Conservation (phyloP, 805 yeast species). For the Candida pseudofarinosa region DNA sequence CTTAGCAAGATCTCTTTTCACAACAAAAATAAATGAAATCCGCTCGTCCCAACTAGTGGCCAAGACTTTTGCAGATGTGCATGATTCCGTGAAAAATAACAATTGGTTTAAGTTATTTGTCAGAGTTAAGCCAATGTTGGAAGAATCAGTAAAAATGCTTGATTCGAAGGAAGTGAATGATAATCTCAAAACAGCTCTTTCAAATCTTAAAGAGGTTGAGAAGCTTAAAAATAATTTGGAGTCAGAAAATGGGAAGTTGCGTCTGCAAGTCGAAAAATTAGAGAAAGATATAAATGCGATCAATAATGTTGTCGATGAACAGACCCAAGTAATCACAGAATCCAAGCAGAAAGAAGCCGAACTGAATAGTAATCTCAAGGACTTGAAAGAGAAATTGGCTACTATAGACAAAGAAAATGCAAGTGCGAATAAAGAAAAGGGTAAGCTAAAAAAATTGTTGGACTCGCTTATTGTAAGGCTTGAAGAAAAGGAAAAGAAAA, state of each 20-base stretch:
- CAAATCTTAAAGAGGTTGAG: conserved; percentile 35
- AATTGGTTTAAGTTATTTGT: conserved; percentile 80
- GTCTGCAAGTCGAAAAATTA: conserved; percentile 27
- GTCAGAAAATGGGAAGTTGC: conserved; percentile 36
- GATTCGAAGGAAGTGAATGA: conserved; percentile 56
- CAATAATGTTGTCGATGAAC: conserved; percentile 35
- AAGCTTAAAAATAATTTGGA: conserved; percentile 25
- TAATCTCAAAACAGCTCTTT: conserved; percentile 50
- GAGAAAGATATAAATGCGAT: conserved; percentile 31
- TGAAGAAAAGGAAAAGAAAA: conserved; percentile 8
- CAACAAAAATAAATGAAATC: conserved; percentile 49
- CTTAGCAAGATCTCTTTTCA: conserved; percentile 47
- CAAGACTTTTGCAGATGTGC: conserved; percentile 53
- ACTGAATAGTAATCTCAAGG: conserved; percentile 23
- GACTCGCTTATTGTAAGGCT: conserved; percentile 11
- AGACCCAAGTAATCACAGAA: conserved; percentile 40
- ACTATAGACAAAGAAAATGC: conserved; percentile 28
- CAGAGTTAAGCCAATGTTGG: conserved; percentile 70
- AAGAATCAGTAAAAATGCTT: conserved; percentile 55
- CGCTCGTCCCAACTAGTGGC: conserved; percentile 71
- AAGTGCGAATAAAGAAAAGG: conserved; percentile 23
- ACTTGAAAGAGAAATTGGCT: conserved; percentile 22
- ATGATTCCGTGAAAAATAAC: conserved; percentile 41
- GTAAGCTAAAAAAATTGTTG: conserved; percentile 13
- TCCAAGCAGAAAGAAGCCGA: conserved; percentile 40